phyloP scores from a whole-genome alignment of 1,284 basidiomycete genomes.

The Ganoderma lucidum region DNA sequence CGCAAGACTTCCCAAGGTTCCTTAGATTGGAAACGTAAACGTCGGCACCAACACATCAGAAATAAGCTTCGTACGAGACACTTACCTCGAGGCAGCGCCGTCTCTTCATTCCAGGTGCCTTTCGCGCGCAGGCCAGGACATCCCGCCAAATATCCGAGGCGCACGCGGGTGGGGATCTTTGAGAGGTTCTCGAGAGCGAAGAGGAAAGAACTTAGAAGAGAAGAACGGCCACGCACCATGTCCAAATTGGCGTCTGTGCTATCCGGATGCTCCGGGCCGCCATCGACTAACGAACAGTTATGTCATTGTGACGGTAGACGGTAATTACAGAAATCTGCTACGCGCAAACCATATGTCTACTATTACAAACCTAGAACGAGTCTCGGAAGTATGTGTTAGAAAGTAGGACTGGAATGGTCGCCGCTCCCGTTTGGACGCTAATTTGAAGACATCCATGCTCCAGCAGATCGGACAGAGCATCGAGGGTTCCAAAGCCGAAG shows the following conservation, averaged over 20 bases:
- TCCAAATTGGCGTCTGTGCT: background rate
- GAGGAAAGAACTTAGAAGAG: background rate
- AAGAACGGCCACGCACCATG: background rate
- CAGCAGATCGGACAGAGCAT: too few species aligned
- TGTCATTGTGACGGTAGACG: background rate
- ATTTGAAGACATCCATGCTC: too few species aligned
- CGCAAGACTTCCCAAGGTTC: background rate
- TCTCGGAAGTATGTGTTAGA: background rate
- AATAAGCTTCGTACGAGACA: background rate
- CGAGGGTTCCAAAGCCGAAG: background rate
- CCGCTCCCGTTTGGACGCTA: too few species aligned
- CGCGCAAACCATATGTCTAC: too few species aligned
- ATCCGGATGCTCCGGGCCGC: background rate
- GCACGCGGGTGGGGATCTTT: background rate
- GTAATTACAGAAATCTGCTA: too few species aligned
- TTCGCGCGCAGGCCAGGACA: background rate
- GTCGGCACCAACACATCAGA: background rate
- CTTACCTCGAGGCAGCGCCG: conserved; percentile 1
- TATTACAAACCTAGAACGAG: background rate
- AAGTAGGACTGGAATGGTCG: too few species aligned
- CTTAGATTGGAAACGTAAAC: background rate
- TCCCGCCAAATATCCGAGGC: background rate
- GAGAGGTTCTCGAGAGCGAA: background rate
- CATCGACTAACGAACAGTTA: background rate
- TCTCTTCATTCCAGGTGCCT: background rate